Evolutionary conservation across 768 basidiomycete genomes (phyloP).

Genomic region (Pluteus cervinus): DNA sequence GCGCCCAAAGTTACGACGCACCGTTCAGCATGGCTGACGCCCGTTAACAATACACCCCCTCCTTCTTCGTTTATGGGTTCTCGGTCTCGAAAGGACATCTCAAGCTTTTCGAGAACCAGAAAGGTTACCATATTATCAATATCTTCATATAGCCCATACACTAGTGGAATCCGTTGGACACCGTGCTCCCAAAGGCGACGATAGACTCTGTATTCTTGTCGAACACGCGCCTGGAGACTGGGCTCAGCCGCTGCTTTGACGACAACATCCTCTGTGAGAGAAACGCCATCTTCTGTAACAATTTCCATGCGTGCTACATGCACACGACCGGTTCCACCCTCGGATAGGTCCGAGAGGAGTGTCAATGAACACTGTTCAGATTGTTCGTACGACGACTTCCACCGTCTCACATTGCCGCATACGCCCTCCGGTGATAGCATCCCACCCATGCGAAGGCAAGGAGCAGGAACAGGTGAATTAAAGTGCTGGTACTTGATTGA

Average conservation of each 20-base stretch:
- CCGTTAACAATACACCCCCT: too few species aligned
- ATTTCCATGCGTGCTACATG: not conserved
- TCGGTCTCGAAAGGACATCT: not conserved
- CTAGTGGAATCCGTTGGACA: not conserved
- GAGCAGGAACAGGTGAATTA: too few species aligned
- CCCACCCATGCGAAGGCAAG: too few species aligned
- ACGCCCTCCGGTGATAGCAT: too few species aligned
- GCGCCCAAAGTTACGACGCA: too few species aligned
- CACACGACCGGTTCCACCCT: conserved; percentile 1
- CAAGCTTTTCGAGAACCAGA: conserved; percentile 1
- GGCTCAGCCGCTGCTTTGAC: conserved; percentile 1
- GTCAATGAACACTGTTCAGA: too few species aligned
- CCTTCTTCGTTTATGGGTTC: too few species aligned
- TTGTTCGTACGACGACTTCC: too few species aligned
- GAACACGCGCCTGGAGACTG: not conserved
- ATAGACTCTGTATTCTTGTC: conserved; percentile 1
- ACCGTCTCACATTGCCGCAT: too few species aligned
- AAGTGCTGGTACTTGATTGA: too few species aligned
- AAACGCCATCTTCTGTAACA: not conserved
- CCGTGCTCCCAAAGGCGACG: not conserved
- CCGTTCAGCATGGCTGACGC: too few species aligned
- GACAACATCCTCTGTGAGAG: not conserved
- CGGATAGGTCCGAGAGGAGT: too few species aligned
- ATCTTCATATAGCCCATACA: not conserved
- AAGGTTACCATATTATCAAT: not conserved